These are phyloP conservation scores for Termitomyces sp. DNA, from an alignment of 768 basidiomycete species.

Conservation along the genomic window DNA sequence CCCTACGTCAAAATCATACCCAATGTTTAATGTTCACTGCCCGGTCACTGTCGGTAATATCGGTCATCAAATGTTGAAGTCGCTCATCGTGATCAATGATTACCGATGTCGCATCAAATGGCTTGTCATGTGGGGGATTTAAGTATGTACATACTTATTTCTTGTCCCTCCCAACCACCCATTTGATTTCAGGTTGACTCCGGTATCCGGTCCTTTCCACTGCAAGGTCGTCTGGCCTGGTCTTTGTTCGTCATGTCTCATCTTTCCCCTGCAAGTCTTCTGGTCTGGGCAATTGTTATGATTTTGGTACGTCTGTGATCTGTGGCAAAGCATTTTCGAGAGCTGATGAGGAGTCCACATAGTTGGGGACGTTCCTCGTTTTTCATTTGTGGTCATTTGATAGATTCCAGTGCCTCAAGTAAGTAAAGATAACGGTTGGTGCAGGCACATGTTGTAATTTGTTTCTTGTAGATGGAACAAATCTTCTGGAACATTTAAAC, in stretches of 20 bases:
- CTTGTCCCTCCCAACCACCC: not conserved
- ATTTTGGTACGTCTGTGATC: slow-evolving; percentile 35
- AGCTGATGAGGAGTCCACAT: not conserved
- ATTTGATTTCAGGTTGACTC: not conserved
- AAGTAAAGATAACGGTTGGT: slow-evolving; percentile 11
- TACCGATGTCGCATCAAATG: slow-evolving; percentile 11
- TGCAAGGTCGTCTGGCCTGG: slow-evolving; percentile 1
- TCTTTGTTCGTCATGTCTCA: slow-evolving; percentile 45
- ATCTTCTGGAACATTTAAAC: slow-evolving; percentile 72
- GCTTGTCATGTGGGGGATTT: slow-evolving; percentile 6
- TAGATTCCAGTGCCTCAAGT: slow-evolving; percentile 69
- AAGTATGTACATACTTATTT: not conserved
- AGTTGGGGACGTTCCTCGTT: slow-evolving; percentile 61
- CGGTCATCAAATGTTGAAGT: not conserved
- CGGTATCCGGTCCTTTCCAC: not conserved
- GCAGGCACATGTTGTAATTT: not conserved
- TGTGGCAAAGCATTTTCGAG: not conserved
- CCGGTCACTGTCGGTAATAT: not conserved
- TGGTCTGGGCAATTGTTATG: slow-evolving; percentile 59
- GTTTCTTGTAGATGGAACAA: slow-evolving; percentile 56
- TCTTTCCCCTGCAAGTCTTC: slow-evolving; percentile 45
- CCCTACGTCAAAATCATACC: too few species aligned
- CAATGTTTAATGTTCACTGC: too few species aligned
- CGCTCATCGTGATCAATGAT: not conserved
- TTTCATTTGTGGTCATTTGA: slow-evolving; percentile 81